A percentile compares a stretch with the other conserved stretches of the same genome.
Conservation (phyloP, 106 monocot genomes). For the Platanthera guangdongensis region DNA sequence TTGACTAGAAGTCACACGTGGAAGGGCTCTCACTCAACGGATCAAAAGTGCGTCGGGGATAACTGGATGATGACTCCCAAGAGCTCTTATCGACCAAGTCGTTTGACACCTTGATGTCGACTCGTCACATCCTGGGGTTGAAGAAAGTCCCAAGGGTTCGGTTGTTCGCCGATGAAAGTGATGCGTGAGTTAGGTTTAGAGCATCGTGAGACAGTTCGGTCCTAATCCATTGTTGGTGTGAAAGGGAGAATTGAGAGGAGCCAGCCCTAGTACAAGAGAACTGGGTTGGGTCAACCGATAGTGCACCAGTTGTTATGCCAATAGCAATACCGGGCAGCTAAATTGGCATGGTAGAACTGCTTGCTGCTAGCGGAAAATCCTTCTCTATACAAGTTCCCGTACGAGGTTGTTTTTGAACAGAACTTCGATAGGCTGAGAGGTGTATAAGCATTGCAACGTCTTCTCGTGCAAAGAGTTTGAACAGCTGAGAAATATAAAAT, state of each 20-base stretch:
- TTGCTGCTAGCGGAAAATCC: background rate
- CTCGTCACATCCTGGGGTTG: constrained; percentile 25
- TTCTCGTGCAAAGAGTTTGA: no score
- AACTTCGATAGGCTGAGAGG: no score
- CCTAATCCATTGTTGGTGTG: background rate
- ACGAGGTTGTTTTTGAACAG: no score
- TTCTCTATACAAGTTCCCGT: no score
- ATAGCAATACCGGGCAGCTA: background rate
- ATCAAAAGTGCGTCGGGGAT: constrained; percentile 7
- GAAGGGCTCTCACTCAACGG: constrained; percentile 9
- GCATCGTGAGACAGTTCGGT: background rate
- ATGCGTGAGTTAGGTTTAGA: background rate
- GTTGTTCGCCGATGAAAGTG: background rate
- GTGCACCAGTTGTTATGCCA: background rate
- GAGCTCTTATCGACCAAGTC: constrained; percentile 15
- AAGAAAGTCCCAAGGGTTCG: constrained; percentile 20
- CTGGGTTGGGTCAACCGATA: background rate
- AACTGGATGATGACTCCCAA: constrained; percentile 19
- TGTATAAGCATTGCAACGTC: no score
- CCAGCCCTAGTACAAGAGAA: constrained; percentile 3
- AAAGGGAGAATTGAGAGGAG: background rate
- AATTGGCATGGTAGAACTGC: background rate
- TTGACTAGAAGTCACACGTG: background rate
- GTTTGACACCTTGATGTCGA: constrained; percentile 16
- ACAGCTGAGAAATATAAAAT: no score